Evolutionary conservation across 108 stramenopile genomes (phyloP).

Genomic region (Conticribra guillardii): DNA sequence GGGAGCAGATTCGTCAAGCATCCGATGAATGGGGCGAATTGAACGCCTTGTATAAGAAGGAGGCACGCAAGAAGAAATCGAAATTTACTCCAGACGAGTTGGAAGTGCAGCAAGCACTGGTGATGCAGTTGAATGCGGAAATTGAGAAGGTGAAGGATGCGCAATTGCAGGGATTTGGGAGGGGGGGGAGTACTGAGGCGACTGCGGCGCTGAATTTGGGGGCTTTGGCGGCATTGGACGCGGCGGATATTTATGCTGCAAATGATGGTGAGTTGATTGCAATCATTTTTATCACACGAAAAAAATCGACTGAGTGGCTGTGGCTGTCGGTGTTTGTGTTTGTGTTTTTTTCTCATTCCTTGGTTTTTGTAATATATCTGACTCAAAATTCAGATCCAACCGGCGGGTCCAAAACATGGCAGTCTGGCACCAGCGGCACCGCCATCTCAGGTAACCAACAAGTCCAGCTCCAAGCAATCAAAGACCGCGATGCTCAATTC

Average conservation of each 20-base stretch:
- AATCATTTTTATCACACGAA: too few relatives aligned
- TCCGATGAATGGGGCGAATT: conserved; percentile 86
- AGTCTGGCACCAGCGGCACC: conserved; percentile 27
- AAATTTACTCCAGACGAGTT: conserved; percentile 89
- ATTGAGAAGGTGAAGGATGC: conserved; percentile 85
- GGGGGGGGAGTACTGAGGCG: conserved; percentile 54
- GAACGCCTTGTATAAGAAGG: conserved; percentile 83
- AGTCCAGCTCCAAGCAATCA: conserved; percentile 71
- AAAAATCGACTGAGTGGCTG: background rate
- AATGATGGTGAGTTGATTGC: conserved; percentile 8
- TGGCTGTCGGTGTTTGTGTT: background rate
- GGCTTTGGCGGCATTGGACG: conserved; percentile 56
- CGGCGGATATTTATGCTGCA: conserved; percentile 24
- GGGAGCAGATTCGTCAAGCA: conserved; percentile 76
- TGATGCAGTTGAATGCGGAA: conserved; percentile 73
- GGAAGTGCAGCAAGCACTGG: conserved; percentile 78
- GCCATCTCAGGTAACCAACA: conserved; percentile 79
- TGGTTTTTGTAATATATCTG: background rate
- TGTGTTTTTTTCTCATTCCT: background rate
- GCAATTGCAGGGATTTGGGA: conserved; percentile 76
- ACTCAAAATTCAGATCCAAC: conserved; percentile 15
- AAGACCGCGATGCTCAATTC: conserved; percentile 87
- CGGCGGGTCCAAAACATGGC: conserved; percentile 26
- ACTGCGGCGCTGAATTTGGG: conserved; percentile 61
- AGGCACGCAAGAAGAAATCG: conserved; percentile 84